phyloP scores from a whole-genome alignment of 2,329 filamentous ascomycete species.

The Ascochyta koolunga region DNA sequence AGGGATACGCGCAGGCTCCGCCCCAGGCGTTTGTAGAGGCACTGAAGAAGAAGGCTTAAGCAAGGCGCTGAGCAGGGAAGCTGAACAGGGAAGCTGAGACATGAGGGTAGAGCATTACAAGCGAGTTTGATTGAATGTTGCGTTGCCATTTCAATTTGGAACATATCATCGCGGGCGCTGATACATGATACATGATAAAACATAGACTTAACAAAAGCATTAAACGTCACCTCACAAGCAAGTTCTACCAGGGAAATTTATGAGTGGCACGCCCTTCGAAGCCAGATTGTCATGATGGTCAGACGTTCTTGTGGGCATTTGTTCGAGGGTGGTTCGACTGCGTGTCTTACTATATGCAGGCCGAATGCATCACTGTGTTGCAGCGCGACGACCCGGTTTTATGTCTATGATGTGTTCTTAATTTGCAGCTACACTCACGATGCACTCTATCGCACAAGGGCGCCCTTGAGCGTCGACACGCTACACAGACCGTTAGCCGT shows the following conservation, averaged over 20 bases:
- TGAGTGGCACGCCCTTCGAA: background rate
- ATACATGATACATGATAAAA: conserved; percentile 4
- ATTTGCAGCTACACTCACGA: too few species aligned
- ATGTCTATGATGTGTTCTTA: background rate
- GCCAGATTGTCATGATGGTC: background rate
- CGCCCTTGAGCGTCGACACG: conserved; percentile 79
- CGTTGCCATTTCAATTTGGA: background rate
- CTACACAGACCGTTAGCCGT: conserved; percentile 84
- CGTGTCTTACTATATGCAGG: background rate
- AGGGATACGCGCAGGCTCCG: conserved; percentile 92
- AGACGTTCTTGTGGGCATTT: too few species aligned
- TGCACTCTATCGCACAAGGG: conserved; percentile 73
- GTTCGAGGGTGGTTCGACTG: background rate
- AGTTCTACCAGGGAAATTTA: too few species aligned
- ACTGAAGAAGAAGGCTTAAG: conserved; percentile 42
- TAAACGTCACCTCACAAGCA: background rate
- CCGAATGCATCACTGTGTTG: background rate
- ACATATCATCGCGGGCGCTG: conserved; percentile 10
- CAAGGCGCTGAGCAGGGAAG: too few species aligned
- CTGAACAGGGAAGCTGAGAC: background rate
- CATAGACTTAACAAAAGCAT: conserved; percentile 11
- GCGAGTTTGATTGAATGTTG: background rate
- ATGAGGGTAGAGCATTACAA: background rate
- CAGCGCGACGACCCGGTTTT: background rate
- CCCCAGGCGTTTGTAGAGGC: conserved; percentile 77